Base-by-base conservation (phyloP, 2,329 filamentous ascomycete genomes). In the Hysterium pulicare region DNA sequence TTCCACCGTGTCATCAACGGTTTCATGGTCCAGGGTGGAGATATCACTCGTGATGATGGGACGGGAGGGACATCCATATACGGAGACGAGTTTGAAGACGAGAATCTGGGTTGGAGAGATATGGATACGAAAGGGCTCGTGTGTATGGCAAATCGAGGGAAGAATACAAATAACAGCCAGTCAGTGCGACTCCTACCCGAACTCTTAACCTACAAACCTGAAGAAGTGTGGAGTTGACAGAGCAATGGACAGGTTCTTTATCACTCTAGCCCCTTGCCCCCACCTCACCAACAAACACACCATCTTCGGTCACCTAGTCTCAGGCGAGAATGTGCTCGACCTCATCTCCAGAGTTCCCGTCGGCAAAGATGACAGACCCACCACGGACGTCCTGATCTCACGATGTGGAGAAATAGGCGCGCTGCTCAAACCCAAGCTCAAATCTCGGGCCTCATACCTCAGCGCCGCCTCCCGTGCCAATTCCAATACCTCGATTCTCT, bases 11-110 rank as follows among this genome's bases (percentile, higher is more conserved):
- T 71, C 35, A 70, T 71, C 41, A 65, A 70, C 47, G 66, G 69
- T 31, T 71, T 71, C 53, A 71, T 71, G 68, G 54, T 71, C 3
- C 69, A 71, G 53, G 69, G 68, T 33, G 69, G 69, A 15, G 69
- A 71, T 44, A 69, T 70, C 22, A 66, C 58, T 3, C 59, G 61
- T 21, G 62, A 64, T 38, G 61, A 71, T 42, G 69, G 69, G 10
- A 71, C 68, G 1, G 69, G 69, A 33, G 66, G 63, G 9, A 47
- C 47, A 26, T 68, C 65, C 42, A 69, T 71, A 28, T 71, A 70
- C 47, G 63, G 58, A 23, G 55, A 54, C 9, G 61, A 67, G 24
- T 71, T 69, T 38, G 67, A 64, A 21, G 68, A 71, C 44, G 68
- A 71, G 49, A 68, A 70, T 38, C 51, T 71, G 13, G 50, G 58